Evolutionary conservation across 2,329 filamentous ascomycete species (phyloP).

Genomic region (Beauveria varroae): DNA sequence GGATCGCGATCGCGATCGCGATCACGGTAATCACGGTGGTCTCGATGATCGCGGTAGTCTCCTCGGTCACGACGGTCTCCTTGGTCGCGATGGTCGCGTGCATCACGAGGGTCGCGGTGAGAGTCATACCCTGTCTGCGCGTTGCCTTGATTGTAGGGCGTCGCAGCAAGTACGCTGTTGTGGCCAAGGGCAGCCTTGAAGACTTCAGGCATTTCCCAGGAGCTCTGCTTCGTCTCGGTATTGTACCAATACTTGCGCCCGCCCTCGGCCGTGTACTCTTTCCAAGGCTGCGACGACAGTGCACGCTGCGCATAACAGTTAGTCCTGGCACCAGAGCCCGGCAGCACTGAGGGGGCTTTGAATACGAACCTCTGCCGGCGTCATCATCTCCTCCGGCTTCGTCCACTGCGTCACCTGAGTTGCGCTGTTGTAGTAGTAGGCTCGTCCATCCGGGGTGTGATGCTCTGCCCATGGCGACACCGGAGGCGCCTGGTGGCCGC

Average conservation of each 20-base stretch:
- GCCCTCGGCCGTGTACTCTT: constrained; percentile 79
- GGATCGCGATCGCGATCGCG: constrained; percentile 29
- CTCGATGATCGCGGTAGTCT: constrained; percentile 14
- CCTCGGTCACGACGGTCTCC: constrained; percentile 15
- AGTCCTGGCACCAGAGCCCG: background rate
- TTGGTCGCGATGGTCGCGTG: constrained; percentile 14
- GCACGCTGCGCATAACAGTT: constrained; percentile 51
- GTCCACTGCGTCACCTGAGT: constrained; percentile 91
- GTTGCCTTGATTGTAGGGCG: constrained; percentile 34
- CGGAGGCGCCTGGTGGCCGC: constrained; percentile 40
- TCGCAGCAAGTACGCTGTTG: constrained; percentile 36
- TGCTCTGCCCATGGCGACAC: constrained; percentile 86
- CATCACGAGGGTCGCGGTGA: constrained; percentile 25
- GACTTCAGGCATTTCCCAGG: constrained; percentile 85
- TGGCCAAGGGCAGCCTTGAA: constrained; percentile 66
- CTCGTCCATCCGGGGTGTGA: constrained; percentile 70
- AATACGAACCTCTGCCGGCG: constrained; percentile 61
- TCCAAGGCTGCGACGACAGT: constrained; percentile 79
- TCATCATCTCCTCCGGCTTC: constrained; percentile 87
- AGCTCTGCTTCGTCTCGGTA: constrained; percentile 81
- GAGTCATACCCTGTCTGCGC: constrained; percentile 35
- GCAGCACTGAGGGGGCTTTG: background rate
- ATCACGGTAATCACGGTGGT: constrained; percentile 15
- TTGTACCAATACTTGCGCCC: constrained; percentile 96
- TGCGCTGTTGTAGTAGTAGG: constrained; percentile 83